Base-by-base conservation (phyloP, 345 rosid genomes). In the Rhizophora mangle region DNA sequence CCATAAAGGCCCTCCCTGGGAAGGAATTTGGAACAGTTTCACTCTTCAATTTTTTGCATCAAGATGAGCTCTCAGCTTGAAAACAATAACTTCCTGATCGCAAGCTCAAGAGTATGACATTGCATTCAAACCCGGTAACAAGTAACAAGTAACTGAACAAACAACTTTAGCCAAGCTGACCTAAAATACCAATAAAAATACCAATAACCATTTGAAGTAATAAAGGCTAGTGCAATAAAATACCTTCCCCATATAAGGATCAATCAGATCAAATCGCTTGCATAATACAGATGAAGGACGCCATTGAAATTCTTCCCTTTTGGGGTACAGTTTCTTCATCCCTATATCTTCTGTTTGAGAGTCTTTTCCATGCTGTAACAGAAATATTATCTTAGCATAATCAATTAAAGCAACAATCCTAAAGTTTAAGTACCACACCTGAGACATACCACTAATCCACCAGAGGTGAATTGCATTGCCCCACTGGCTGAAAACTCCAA, bases 161-260 rank as follows among this genome's bases (percentile, higher is more conserved):
- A 39, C 49, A 43, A 43, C 49, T 43, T 20, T 4, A 39, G 29
- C 39, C 3, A 68, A 5, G 34, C 6, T 43, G 26, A 13, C 4
- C 7, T 9, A 46, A 61, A 49, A 10, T 65, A 49, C 29, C 11
- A 31, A 58, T 32, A 6, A 18, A 61, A 49, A 10, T 65, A 49
- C 29, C 11, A 31, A 58, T 32, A 6, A 18, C 53, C 27, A 8
- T 18, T 65, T 21, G 30, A 24, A 10, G 26, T 7, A 58, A 53
- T 67, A 37, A 75, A 54, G 36, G 37, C 60, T 59, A 59, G 61
- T 60, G 36, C 51, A 31, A n/a, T 32, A 61, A 1, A 65, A 27
- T 83, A 95, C 99, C 99, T 95, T 90, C 54, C 99, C 99, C 87
- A 92, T 82, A 76, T 63, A 89, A 58, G 99, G 98, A 83, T 95